Evolutionary conservation across 495 filamentous ascomycete genomes (phyloP).

Genomic region (Xylaria longipes): DNA sequence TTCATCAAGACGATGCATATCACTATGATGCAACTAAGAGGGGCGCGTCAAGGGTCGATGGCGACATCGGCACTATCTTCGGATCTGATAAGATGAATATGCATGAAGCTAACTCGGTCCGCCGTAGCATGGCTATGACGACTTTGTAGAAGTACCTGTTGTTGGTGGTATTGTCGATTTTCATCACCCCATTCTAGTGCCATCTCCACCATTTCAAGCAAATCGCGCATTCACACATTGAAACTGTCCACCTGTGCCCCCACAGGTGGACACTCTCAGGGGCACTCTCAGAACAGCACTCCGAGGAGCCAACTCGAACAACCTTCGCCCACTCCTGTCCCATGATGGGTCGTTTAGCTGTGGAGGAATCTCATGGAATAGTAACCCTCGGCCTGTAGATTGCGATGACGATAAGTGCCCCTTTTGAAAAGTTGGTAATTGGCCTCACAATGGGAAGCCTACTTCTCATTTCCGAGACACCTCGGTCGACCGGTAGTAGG

Average conservation of each 20-base stretch:
- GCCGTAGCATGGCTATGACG: conserved; percentile 33
- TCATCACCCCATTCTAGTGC: conserved; percentile 12
- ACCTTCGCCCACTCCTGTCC: neutral
- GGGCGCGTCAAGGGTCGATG: conserved; percentile 27
- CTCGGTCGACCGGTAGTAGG: neutral
- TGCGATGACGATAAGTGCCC: neutral
- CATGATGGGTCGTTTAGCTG: neutral
- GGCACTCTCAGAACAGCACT: neutral
- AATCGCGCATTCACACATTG: conserved; percentile 20
- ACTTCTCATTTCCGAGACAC: neutral
- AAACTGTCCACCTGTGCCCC: conserved; percentile 15
- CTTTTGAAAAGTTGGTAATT: neutral
- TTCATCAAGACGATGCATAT: conserved; percentile 23
- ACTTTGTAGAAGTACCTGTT: conserved; percentile 8
- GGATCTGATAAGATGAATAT: conserved; percentile 59
- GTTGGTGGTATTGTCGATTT: conserved; percentile 17
- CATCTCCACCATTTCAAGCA: conserved; percentile 19
- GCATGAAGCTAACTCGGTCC: conserved; percentile 27
- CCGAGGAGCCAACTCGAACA: too few species aligned
- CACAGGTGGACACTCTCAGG: neutral
- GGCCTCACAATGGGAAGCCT: neutral
- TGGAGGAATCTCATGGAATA: neutral
- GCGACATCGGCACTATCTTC: conserved; percentile 58
- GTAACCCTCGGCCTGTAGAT: neutral
- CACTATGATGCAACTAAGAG: conserved; percentile 30